phyloP scores from a whole-genome alignment of 106 monocot genomes.

The Vanilla planifolia region DNA sequence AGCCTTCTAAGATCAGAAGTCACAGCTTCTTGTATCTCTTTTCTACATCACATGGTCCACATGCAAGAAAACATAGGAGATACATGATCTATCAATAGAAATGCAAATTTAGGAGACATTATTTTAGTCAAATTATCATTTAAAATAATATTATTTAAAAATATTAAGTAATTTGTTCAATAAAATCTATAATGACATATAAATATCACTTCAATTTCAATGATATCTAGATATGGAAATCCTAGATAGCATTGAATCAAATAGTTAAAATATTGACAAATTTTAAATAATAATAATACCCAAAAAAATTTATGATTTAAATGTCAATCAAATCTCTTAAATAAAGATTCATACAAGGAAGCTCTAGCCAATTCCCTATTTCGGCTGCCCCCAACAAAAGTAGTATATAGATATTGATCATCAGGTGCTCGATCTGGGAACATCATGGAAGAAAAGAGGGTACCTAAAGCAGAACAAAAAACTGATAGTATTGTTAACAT shows the following conservation, averaged over 20 bases:
- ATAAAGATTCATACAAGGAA: conserved; percentile 45
- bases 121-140: no score
- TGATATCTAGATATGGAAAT: no score
- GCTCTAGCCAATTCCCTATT: conserved; percentile 87
- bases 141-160: no score
- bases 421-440: conserved; percentile 88
- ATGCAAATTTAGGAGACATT: no score
- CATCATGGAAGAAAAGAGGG: conserved; percentile 99
- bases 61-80: background rate
- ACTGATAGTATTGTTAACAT: background rate
- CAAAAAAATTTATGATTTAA: no score
- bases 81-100: conserved; percentile 6
- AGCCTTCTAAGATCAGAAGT: conserved; percentile 70
- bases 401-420: conserved; percentile 84
- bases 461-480: conserved; percentile 34
- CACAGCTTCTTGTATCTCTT: conserved; percentile 72
- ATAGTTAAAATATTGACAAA: no score
- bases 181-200: no score
- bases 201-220: no score
- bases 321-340: no score
- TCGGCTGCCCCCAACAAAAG: conserved; percentile 89
- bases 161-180: no score
- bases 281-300: no score
- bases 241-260: no score
- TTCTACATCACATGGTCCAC: conserved; percentile 31